These are phyloP conservation scores for Plasmodium malariae DNA, from an alignment of 169 alveolate genomes.

Conservation along the genomic window DNA sequence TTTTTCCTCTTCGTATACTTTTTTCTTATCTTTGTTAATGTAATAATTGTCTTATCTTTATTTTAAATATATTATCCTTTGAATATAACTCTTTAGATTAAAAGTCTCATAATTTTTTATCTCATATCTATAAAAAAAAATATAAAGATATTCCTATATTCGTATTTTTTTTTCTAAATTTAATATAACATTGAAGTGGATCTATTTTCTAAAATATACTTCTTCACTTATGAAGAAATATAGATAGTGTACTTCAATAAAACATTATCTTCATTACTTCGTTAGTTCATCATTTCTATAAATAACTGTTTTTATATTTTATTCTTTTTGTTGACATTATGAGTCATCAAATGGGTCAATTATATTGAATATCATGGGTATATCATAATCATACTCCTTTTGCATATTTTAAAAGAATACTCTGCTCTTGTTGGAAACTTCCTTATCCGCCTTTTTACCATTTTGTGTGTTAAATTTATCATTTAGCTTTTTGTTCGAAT, in stretches of 20 bases:
- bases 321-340: background rate
- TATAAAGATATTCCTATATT: conserved; percentile 53
- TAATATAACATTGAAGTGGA: conserved; percentile 9
- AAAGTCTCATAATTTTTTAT: conserved; percentile 26
- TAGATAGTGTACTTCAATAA: conserved; percentile 27
- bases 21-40: conserved; percentile 8
- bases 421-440: background rate
- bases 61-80: conserved; percentile 18
- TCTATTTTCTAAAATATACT: conserved; percentile 36
- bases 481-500: background rate
- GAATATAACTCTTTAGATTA: conserved; percentile 17
- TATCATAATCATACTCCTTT: too few relatives aligned
- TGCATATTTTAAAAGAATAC: too few relatives aligned
- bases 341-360: background rate
- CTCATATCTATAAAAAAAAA: conserved; percentile 33
- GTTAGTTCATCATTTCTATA: conserved; percentile 48
- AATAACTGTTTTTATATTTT: conserved; percentile 17
- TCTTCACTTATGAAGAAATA: conserved; percentile 59
- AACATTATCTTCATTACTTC: conserved; percentile 12
- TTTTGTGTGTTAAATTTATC: background rate
- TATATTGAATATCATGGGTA: too few relatives aligned
- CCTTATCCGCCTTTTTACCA: background rate
- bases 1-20: background rate
- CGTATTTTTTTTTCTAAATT: conserved; percentile 21
- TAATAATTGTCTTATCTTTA: conserved; percentile 16